These are phyloP conservation scores for Biscogniauxia mediterranea DNA, from an alignment of 2,329 filamentous ascomycete species.

Conservation along the genomic window DNA sequence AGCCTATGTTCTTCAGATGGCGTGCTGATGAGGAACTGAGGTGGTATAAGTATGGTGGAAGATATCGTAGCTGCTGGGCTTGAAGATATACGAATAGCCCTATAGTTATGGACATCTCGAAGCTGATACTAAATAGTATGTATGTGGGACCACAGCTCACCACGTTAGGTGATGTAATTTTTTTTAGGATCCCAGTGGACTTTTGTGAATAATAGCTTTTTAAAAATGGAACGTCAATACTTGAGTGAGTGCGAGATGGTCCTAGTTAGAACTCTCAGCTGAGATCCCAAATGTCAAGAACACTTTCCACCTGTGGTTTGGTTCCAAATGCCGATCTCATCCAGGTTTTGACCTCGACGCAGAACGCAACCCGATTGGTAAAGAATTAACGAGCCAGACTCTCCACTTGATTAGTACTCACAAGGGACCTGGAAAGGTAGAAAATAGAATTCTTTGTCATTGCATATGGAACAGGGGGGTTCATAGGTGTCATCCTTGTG, in stretches of 20 bases:
- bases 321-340: background rate
- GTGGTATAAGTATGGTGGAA: conserved; percentile 18
- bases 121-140: conserved; percentile 10
- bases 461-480: background rate
- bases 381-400: background rate
- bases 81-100: conserved; percentile 19
- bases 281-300: background rate
- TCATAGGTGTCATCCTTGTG: background rate
- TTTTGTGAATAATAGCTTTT: conserved; percentile 4
- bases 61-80: conserved; percentile 5
- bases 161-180: conserved; percentile 6
- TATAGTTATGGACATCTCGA: conserved; percentile 10
- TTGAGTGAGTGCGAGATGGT: background rate
- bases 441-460: background rate
- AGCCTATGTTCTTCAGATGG: conserved; percentile 6
- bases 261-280: background rate
- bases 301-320: background rate
- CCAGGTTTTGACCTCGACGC: background rate
- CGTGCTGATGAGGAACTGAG: conserved; percentile 8
- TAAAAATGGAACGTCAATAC: background rate
- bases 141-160: background rate
- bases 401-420: background rate
- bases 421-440: background rate
- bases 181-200: conserved; percentile 12
- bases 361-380: conserved; percentile 14